A percentile compares a stretch with the other conserved stretches of the same genome.
phyloP scores from a whole-genome alignment of 1,284 basidiomycete species.

The Tylopilus sp. region DNA sequence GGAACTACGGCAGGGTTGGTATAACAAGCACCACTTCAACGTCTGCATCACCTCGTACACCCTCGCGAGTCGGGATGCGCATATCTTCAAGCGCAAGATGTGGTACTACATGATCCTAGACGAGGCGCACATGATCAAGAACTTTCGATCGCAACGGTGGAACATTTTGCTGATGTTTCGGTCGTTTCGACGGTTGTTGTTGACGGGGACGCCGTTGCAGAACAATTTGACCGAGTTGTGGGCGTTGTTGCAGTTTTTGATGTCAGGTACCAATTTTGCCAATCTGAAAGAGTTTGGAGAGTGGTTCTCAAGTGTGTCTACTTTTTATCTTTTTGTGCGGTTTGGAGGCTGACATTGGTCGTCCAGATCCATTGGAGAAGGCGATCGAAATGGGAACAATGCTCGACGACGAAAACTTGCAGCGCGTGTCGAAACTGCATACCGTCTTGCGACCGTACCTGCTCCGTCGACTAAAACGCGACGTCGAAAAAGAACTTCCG shows the following conservation, averaged over 20 bases:
- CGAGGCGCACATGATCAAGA: conserved; percentile 99
- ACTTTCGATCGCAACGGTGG: conserved; percentile 97
- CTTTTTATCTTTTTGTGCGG: background rate
- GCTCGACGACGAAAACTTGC: conserved; percentile 87
- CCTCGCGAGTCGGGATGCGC: conserved; percentile 91
- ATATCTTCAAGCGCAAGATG: conserved; percentile 94
- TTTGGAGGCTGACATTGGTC: conserved; percentile 4
- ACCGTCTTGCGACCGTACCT: conserved; percentile 95
- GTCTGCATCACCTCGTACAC: conserved; percentile 98
- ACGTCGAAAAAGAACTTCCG: conserved; percentile 97
- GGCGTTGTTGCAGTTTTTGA: conserved; percentile 95
- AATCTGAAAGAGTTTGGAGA: conserved; percentile 95
- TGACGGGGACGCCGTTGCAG: conserved; percentile 96
- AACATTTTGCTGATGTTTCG: conserved; percentile 95
- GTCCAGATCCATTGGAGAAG: conserved; percentile 89
- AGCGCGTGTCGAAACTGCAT: conserved; percentile 92
- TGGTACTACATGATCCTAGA: conserved; percentile 99
- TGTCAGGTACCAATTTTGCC: conserved; percentile 94
- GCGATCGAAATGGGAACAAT: conserved; percentile 90
- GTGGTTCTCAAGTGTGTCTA: conserved; percentile 92
- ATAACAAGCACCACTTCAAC: conserved; percentile 93
- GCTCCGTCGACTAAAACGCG: conserved; percentile 93
- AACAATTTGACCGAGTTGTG: conserved; percentile 97
- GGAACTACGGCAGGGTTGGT: conserved; percentile 95
- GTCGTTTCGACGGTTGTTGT: conserved; percentile 86